A percentile compares a stretch with the other conserved stretches of the same genome.
Evolutionary conservation across 2,329 filamentous ascomycete species (phyloP).

Genomic region (Chaetomiaceae sp.): DNA sequence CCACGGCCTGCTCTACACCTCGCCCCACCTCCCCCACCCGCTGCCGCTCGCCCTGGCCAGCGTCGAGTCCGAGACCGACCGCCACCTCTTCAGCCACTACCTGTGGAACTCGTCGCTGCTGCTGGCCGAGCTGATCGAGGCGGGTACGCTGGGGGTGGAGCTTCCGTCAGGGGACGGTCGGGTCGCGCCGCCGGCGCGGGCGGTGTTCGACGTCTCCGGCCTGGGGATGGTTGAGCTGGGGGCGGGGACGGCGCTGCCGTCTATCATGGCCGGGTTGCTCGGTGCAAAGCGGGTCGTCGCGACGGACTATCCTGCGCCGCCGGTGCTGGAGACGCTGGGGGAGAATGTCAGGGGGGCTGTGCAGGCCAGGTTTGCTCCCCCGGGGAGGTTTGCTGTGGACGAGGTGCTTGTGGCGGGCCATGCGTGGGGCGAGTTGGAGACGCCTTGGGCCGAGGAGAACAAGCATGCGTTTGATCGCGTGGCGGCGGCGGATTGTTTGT

Average conservation of each 20-base stretch:
- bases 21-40: constrained; percentile 44
- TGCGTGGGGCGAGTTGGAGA: constrained; percentile 55
- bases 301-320: constrained; percentile 63
- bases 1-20: constrained; percentile 56
- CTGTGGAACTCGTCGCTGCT: constrained; percentile 65
- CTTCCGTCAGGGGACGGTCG: constrained; percentile 2
- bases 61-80: constrained; percentile 48
- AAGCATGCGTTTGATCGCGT: constrained; percentile 53
- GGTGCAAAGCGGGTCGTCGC: constrained; percentile 51
- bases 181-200: constrained; percentile 15
- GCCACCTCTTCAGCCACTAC: constrained; percentile 65
- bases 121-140: constrained; percentile 53
- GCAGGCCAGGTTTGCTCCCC: constrained; percentile 32
- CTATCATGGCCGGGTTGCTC: constrained; percentile 45
- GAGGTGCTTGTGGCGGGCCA: constrained; percentile 53
- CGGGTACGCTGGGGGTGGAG: constrained; percentile 37
- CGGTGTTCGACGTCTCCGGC: constrained; percentile 50
- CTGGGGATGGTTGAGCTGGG: constrained; percentile 60
- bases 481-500: constrained; percentile 68
- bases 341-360: constrained; percentile 55
- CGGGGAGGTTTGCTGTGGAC: constrained; percentile 22
- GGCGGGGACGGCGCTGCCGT: constrained; percentile 57
- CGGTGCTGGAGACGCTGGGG: constrained; percentile 55
- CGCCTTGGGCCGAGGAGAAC: constrained; percentile 22
- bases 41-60: constrained; percentile 45